Evolutionary conservation across 805 yeast species (phyloP).

Genomic region (Citeromyces matritensis): DNA sequence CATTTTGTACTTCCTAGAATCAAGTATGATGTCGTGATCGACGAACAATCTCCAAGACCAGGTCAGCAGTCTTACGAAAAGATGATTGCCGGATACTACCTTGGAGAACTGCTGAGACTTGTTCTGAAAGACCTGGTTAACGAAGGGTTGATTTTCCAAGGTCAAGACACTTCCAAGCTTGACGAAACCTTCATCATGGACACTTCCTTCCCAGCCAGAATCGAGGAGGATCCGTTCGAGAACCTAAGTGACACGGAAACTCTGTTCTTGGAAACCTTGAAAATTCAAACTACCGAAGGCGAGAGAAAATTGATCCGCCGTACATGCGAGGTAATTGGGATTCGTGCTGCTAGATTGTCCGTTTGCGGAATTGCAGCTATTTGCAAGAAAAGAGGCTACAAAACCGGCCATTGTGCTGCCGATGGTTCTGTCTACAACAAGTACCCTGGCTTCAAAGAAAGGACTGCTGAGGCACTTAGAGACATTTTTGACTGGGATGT

Average conservation of each 20-base stretch:
- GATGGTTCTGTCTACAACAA: constrained; percentile 93
- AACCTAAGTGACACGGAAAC: constrained; percentile 62
- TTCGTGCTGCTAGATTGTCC: constrained; percentile 83
- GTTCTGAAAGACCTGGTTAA: constrained; percentile 57
- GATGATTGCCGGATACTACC: constrained; percentile 93
- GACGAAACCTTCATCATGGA: constrained; percentile 61
- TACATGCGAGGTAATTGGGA: constrained; percentile 77
- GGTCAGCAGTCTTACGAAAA: constrained; percentile 93
- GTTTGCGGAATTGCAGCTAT: constrained; percentile 94
- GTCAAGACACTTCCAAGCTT: constrained; percentile 54
- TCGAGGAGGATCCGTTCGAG: constrained; percentile 85
- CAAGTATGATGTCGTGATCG: constrained; percentile 70
- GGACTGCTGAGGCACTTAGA: constrained; percentile 78
- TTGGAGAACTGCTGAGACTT: constrained; percentile 84
- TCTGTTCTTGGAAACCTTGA: constrained; percentile 43
- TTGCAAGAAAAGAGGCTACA: constrained; percentile 69
- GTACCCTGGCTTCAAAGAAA: constrained; percentile 82
- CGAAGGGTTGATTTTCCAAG: constrained; percentile 51
- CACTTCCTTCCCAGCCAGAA: constrained; percentile 73
- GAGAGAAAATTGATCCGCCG: constrained; percentile 78
- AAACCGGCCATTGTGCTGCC: constrained; percentile 80
- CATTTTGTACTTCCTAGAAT: constrained; percentile 77
- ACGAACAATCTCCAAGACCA: constrained; percentile 84
- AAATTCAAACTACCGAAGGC: constrained; percentile 48
- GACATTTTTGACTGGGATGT: constrained; percentile 74